These are phyloP conservation scores for Coprinopsis marcescibilis DNA, from an alignment of 768 basidiomycete species.

Conservation along the genomic window DNA sequence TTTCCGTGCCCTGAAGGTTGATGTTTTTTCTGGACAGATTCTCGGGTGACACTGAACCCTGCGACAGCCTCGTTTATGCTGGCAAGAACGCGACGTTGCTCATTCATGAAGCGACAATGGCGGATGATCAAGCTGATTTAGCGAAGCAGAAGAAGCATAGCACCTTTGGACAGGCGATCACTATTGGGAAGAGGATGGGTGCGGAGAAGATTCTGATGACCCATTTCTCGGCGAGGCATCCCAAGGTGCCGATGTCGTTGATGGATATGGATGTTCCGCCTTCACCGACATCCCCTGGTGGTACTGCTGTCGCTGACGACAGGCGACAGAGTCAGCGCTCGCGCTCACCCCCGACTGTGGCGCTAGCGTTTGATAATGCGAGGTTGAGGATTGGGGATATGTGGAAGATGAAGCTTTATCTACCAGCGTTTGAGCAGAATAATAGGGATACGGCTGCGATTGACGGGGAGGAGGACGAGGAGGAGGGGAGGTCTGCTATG, in stretches of 20 bases:
- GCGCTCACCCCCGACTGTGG: constrained; percentile 39
- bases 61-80: constrained; percentile 55
- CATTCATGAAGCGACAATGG: constrained; percentile 94
- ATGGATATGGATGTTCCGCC: constrained; percentile 16
- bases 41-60: constrained; percentile 87
- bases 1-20: constrained; percentile 14
- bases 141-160: constrained; percentile 79
- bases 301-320: constrained; percentile 13
- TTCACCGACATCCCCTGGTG: constrained; percentile 6
- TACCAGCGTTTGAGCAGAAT: constrained; percentile 61
- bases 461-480: constrained; percentile 31
- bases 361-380: constrained; percentile 78
- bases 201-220: constrained; percentile 85
- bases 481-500: constrained; percentile 19
- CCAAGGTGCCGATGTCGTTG: constrained; percentile 67
- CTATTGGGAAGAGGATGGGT: constrained; percentile 78
- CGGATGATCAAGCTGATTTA: constrained; percentile 71
- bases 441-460: constrained; percentile 51
- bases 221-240: constrained; percentile 93
- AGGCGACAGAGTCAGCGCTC: not conserved
- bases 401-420: constrained; percentile 81
- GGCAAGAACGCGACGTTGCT: constrained; percentile 70
- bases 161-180: constrained; percentile 85
- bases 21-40: constrained; percentile 53
- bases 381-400: constrained; percentile 69